Evolutionary conservation across 2,329 filamentous ascomycete species (phyloP).

Genomic region (Rhinocladiella mackenziei): DNA sequence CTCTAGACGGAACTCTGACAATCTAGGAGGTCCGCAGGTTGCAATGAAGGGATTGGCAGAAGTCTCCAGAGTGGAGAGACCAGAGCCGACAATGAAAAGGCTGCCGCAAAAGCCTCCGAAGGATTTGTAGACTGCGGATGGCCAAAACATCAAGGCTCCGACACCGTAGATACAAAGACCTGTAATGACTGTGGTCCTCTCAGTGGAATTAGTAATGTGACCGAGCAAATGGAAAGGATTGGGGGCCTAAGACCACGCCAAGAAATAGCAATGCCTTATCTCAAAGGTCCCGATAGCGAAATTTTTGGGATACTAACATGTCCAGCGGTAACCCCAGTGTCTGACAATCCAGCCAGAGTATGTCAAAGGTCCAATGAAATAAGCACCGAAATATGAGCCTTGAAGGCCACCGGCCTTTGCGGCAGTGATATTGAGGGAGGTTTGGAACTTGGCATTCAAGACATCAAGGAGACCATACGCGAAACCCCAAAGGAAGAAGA

Average conservation of each 20-base stretch:
- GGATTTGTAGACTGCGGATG: slow-evolving; percentile 66
- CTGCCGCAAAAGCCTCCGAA: slow-evolving; percentile 67
- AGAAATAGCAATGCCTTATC: too few relatives aligned
- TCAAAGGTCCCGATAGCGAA: too few relatives aligned
- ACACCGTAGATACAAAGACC: slow-evolving; percentile 66
- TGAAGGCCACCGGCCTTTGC: slow-evolving; percentile 60
- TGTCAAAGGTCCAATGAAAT: slow-evolving; percentile 52
- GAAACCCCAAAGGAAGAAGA: slow-evolving; percentile 55
- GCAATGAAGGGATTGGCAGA: slow-evolving; percentile 73
- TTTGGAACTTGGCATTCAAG: slow-evolving; percentile 56
- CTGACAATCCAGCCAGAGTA: slow-evolving; percentile 61
- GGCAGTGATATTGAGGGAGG: slow-evolving; percentile 51
- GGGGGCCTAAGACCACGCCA: too few relatives aligned
- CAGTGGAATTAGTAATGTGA: too few relatives aligned
- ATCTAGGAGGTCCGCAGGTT: slow-evolving; percentile 71
- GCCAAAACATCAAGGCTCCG: slow-evolving; percentile 81
- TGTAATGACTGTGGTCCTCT: slow-evolving; percentile 71
- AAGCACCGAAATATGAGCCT: slow-evolving; percentile 61
- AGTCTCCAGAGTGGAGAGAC: slow-evolving; percentile 70
- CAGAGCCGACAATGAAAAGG: slow-evolving; percentile 70
- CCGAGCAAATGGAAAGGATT: too few relatives aligned
- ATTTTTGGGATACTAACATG: too few relatives aligned
- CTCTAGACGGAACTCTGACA: slow-evolving; percentile 74
- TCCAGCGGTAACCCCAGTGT: slow-evolving; percentile 65
- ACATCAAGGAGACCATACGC: slow-evolving; percentile 49